phyloP scores from a whole-genome alignment of 2,329 filamentous ascomycete species.

The Ceratocystis alfenasii region DNA sequence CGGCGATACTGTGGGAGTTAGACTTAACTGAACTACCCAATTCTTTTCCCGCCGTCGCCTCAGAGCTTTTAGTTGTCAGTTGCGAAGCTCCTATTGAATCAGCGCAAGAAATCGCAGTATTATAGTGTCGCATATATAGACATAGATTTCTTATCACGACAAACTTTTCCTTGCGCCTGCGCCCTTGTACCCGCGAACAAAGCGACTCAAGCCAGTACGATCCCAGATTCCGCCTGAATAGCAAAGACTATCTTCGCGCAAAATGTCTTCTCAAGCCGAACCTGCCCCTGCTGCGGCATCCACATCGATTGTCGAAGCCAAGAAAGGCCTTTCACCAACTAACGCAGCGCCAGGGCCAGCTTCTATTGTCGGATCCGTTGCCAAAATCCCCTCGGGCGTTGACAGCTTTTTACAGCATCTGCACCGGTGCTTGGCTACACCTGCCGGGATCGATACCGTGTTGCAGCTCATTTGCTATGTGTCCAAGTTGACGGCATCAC shows the following conservation, averaged over 20 bases:
- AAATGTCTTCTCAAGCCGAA: constrained; percentile 5
- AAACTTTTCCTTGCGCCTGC: not conserved
- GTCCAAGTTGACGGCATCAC: constrained; percentile 42
- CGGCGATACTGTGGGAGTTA: too few relatives aligned
- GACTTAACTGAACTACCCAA: too few relatives aligned
- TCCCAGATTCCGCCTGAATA: not conserved
- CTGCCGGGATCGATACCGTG: constrained; percentile 56
- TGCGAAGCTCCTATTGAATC: not conserved
- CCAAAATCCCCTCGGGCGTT: constrained; percentile 30
- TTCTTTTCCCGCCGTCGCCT: too few relatives aligned
- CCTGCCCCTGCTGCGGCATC: constrained; percentile 1
- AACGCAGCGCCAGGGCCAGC: constrained; percentile 23
- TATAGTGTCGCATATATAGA: not conserved
- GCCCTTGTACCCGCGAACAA: not conserved
- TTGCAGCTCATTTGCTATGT: constrained; percentile 59
- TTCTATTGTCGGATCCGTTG: constrained; percentile 25
- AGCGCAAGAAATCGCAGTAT: not conserved
- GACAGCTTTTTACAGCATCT: constrained; percentile 46
- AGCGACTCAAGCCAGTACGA: not conserved
- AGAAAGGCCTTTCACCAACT: constrained; percentile 1
- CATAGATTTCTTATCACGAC: not conserved
- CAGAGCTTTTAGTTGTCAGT: too few relatives aligned
- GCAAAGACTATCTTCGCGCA: not conserved
- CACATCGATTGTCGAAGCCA: constrained; percentile 11
- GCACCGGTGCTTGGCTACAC: constrained; percentile 53